phyloP scores from a whole-genome alignment of 768 basidiomycete genomes.

The Hemileccinum rubropunctum region DNA sequence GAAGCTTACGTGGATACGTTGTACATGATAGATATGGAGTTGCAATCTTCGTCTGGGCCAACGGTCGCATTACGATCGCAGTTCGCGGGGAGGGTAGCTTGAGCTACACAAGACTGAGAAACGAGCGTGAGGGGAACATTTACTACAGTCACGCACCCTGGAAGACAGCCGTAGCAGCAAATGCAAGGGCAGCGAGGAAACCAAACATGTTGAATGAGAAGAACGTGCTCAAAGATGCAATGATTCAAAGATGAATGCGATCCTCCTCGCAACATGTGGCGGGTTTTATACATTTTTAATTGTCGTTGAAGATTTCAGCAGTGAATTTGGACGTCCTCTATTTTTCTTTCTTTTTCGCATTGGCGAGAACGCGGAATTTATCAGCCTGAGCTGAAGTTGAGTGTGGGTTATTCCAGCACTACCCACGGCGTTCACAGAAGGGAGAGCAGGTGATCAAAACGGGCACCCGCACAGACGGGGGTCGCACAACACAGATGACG shows the following conservation, averaged over 20 bases:
- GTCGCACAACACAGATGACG: too few species aligned
- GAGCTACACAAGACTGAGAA: slow-evolving; percentile 38
- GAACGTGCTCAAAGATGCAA: neutral
- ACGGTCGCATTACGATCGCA: slow-evolving; percentile 67
- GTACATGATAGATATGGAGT: slow-evolving; percentile 58
- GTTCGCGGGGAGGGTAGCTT: slow-evolving; percentile 35
- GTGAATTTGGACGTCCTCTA: neutral
- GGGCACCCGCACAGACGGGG: too few species aligned
- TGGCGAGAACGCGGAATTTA: too few species aligned
- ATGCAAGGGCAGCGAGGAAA: slow-evolving; percentile 12
- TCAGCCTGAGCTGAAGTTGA: too few species aligned
- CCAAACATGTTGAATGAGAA: slow-evolving; percentile 16
- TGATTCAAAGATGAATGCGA: neutral
- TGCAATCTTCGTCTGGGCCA: slow-evolving; percentile 55
- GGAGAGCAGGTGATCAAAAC: too few species aligned
- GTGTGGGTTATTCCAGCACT: too few species aligned
- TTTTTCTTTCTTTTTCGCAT: neutral
- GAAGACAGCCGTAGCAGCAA: slow-evolving; percentile 10
- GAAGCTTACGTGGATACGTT: slow-evolving; percentile 61
- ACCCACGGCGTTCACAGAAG: too few species aligned
- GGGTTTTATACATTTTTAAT: slow-evolving; percentile 19
- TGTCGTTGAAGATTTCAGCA: neutral
- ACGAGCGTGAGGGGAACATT: neutral
- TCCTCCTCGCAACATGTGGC: neutral
- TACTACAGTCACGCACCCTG: slow-evolving; percentile 16